Base-by-base conservation (phyloP, 306 rosid species). In the Pyrus pyrifolia region DNA sequence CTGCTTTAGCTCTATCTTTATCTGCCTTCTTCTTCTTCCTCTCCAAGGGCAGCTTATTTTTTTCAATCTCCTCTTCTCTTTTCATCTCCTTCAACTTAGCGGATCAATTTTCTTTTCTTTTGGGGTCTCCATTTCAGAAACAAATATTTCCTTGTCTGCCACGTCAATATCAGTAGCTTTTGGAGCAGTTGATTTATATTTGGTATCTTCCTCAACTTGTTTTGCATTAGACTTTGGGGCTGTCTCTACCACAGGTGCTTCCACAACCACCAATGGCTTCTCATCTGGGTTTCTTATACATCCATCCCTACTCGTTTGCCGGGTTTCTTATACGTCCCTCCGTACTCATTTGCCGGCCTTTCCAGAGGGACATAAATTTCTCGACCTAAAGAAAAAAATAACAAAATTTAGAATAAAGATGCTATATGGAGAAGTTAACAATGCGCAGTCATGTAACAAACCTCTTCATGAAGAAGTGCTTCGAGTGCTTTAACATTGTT, bases 61-160 rank as follows among this genome's bases (percentile, higher is more conserved):
- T 92, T 6, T 88, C 87, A 49, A 95, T 91, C 84, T 95, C 96
- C 90, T 95, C 98, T 30, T 86, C 88, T 84, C 99, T 86, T 83
- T 92, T 91, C 25, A 88, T 76, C 87, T 90, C 93, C 86, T 95
- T 95, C 88, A 89, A 52, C 84, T 89, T 89, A 57, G 76, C 88
- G 75, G 83, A 80, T 95, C 93, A 8, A 89, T 71, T 83, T 86
- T 87, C 27, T 82, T 86, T 46, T 83, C 89, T 77, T 89, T 87
- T 44, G 62, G 78, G 76, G 62, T 76, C 3, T 80, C 87, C 60
- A 74, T 88, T 71, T 81, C 93, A 77, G 82, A 75, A 44, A 73
- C 92, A 70, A 70, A 80, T 42, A 86, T 85, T 79, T 86, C 97
- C 68, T 79, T 55, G 22, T 79, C 87, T 22, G 80, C 87, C 58